A percentile compares a stretch with the other conserved stretches of the same genome.
phyloP scores from a whole-genome alignment of 1,284 basidiomycete genomes.

The Ceratobasidium sp. region DNA sequence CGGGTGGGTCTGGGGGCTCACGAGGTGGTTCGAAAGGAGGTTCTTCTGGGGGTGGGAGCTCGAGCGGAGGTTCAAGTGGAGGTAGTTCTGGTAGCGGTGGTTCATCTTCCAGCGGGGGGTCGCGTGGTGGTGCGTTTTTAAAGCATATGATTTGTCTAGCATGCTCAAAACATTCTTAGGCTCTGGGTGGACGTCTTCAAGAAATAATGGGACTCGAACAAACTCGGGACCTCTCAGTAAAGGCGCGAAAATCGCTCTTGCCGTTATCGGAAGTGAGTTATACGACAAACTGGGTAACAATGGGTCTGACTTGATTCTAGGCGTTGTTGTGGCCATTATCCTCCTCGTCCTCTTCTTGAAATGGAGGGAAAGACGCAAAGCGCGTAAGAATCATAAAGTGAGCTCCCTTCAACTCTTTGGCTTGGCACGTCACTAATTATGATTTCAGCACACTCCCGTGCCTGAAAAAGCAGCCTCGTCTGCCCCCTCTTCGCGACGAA shows the following conservation, averaged over 20 bases:
- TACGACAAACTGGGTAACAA: neutral
- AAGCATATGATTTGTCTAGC: neutral
- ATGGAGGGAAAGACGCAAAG: neutral
- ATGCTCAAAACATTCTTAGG: constrained; percentile 4
- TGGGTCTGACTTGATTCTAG: neutral
- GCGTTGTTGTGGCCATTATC: constrained; percentile 18
- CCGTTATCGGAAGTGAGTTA: constrained; percentile 18
- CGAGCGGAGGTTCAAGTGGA: constrained; percentile 13
- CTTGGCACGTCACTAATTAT: neutral
- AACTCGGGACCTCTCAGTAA: constrained; percentile 33
- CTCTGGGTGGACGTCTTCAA: constrained; percentile 38
- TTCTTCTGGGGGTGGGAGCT: constrained; percentile 14
- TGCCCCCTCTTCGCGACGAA: constrained; percentile 4
- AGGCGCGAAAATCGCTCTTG: constrained; percentile 25
- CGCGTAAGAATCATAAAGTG: constrained; percentile 13
- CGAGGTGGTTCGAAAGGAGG: constrained; percentile 24
- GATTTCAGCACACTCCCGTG: neutral
- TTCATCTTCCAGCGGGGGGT: neutral
- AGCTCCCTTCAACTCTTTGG: neutral
- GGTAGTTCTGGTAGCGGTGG: constrained; percentile 8
- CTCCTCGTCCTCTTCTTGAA: neutral
- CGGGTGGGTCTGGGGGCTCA: constrained; percentile 27
- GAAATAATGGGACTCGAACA: constrained; percentile 17
- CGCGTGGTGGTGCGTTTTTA: neutral
- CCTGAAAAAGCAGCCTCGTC: neutral